Conservation (phyloP, 1,284 basidiomycete species). For the Naganishia sp. region DNA sequence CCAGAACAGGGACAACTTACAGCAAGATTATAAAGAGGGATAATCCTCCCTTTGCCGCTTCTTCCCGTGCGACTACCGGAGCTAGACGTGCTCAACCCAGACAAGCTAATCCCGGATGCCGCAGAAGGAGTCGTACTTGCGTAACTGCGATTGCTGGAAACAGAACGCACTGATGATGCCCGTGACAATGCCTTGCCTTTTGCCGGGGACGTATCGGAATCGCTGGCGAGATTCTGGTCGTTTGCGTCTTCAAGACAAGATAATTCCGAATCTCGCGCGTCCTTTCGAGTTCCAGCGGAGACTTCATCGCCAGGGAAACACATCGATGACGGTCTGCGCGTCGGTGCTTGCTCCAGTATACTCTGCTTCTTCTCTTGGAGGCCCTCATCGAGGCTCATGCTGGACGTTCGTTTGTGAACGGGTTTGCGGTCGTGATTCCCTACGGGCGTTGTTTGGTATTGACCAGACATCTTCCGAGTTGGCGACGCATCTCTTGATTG, state of each 20-base stretch:
- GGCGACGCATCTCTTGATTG: slow-evolving; percentile 22
- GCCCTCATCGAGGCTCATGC: slow-evolving; percentile 14
- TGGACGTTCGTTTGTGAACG: slow-evolving; percentile 21
- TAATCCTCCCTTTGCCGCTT: slow-evolving; percentile 13
- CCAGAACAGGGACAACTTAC: background rate
- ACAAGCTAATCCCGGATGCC: slow-evolving; percentile 13
- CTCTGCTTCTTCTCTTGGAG: slow-evolving; percentile 19
- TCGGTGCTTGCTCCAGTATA: background rate
- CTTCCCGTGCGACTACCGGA: slow-evolving; percentile 19
- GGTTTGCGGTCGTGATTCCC: background rate
- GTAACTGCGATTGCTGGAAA: slow-evolving; percentile 15
- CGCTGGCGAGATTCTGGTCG: background rate
- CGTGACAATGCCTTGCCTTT: background rate
- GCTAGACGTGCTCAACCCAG: slow-evolving; percentile 15
- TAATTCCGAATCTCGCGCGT: background rate
- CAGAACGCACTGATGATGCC: slow-evolving; percentile 5
- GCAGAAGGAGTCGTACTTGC: slow-evolving; percentile 14
- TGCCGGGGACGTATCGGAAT: background rate
- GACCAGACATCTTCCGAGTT: background rate
- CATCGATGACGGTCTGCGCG: slow-evolving; percentile 3
- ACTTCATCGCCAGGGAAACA: background rate
- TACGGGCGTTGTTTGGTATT: background rate
- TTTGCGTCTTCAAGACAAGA: background rate
- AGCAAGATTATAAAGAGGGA: slow-evolving; percentile 21
- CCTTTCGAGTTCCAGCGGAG: too few relatives aligned